Base-by-base conservation (phyloP, 73 alveolate species). In the Paraurostyla sp. region DNA sequence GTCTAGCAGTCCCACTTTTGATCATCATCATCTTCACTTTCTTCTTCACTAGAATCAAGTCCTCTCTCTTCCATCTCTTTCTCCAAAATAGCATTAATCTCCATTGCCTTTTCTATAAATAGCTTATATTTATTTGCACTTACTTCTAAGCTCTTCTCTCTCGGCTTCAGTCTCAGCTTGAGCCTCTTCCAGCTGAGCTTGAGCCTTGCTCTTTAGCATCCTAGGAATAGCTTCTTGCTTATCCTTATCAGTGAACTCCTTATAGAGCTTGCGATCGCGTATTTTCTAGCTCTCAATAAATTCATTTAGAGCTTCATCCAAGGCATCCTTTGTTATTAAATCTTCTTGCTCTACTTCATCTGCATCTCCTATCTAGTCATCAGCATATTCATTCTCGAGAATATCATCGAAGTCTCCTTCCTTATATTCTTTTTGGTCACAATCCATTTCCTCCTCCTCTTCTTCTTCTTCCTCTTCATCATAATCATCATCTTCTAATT, bases 1-100 rank as follows among this genome's bases (percentile, higher is more conserved):
- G 94, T 84, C 32, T 90, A 93, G 63, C 95, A 88, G 49, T 93
- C 97, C 97, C 97, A 93, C 40, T 90, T 76, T 51, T 87, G 48
- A 38, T 92, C 91, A 71, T 93, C 81, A 46, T 85, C 65, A 4
- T 85, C 87, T 88, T 84, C 49, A 57, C 57, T 20, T 15, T 78
- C 78, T 22, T 48, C 50, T 54, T 52, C 81, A 15, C 50, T 32
- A 35, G 7, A 52, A 22, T 81, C 82, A 30, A 20, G 15, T 1
- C 41, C 60, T 38, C 48, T 48, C 48, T 81, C 87, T 1, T 45
- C 71, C 38, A 48, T 6, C 32, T 73, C 87, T 45, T 58, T 18
- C 52, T 73, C 54, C 9, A 20, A 33, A 18, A 1, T 52, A 18
- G 49, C 89, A 18, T 27, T 59, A 7, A 49, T 45, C 3, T 18